Conservation (phyloP, 495 filamentous ascomycete genomes). For the Tuber aestivum region DNA sequence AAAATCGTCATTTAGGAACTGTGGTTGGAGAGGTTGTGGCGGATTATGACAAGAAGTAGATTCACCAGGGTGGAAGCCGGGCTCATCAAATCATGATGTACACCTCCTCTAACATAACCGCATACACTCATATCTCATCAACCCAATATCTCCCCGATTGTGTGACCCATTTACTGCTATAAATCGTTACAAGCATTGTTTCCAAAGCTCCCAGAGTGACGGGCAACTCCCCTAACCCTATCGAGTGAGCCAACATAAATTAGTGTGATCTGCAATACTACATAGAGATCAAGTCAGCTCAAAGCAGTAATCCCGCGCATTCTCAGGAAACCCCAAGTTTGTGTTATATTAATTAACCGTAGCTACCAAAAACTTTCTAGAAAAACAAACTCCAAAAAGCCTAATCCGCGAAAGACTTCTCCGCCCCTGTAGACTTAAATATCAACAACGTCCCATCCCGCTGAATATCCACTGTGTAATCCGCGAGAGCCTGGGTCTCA, state of each 20-base stretch:
- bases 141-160: not conserved
- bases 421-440: not conserved
- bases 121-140: not conserved
- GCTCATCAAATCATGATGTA: not conserved
- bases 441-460: not conserved
- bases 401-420: constrained; percentile 1
- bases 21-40: not conserved
- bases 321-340: not conserved
- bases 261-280: too few relatives aligned
- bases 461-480: not conserved
- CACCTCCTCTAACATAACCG: not conserved
- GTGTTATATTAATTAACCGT: not conserved
- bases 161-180: not conserved
- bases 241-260: not conserved
- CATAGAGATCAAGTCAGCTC: not conserved
- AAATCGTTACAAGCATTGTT: not conserved
- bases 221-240: not conserved
- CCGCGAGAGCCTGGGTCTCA: not conserved
- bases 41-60: constrained; percentile 5
- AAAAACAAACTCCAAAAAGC: not conserved
- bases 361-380: not conserved
- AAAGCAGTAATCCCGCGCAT: not conserved
- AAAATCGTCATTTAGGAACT: not conserved
- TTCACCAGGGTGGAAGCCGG: not conserved
- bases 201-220: not conserved